Conservation (phyloP, 2,329 filamentous ascomycete genomes). For the Talaromyces marneffei region DNA sequence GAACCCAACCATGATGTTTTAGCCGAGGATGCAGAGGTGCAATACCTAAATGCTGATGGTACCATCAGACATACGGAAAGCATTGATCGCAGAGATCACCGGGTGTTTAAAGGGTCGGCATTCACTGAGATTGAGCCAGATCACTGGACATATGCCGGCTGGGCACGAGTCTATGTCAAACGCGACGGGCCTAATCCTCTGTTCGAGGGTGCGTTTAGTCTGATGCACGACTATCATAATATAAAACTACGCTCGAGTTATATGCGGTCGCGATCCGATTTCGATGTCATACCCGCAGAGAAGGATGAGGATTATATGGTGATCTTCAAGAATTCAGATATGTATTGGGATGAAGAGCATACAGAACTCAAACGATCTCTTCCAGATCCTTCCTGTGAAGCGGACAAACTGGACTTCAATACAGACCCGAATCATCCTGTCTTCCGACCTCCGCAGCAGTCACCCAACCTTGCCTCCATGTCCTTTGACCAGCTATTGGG, state of each 20-base stretch:
- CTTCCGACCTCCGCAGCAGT: slow-evolving; percentile 49
- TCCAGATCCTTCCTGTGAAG: slow-evolving; percentile 52
- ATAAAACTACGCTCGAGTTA: slow-evolving; percentile 73
- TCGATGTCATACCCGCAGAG: slow-evolving; percentile 61
- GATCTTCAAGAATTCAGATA: slow-evolving; percentile 86
- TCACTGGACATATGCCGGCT: slow-evolving; percentile 76
- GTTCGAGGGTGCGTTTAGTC: slow-evolving; percentile 83
- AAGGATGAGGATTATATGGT: slow-evolving; percentile 72
- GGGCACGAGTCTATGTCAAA: slow-evolving; percentile 74
- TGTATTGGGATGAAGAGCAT: slow-evolving; percentile 42
- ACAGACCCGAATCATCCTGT: slow-evolving; percentile 64
- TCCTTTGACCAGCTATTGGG: slow-evolving; percentile 64
- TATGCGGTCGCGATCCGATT: slow-evolving; percentile 60
- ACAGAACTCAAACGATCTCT: slow-evolving; percentile 60
- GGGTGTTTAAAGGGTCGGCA: slow-evolving; percentile 74
- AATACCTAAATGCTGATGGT: slow-evolving; percentile 68
- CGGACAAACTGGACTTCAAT: slow-evolving; percentile 78
- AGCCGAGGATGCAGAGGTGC: slow-evolving; percentile 66
- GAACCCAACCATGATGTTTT: slow-evolving; percentile 91
- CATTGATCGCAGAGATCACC: slow-evolving; percentile 67
- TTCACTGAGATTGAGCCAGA: slow-evolving; percentile 60
- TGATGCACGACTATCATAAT: slow-evolving; percentile 79
- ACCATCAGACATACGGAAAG: slow-evolving; percentile 59
- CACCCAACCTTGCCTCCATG: slow-evolving; percentile 55
- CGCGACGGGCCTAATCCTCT: slow-evolving; percentile 71